Percentiles rank a stretch among this genome's conserved stretches.
Conservation (phyloP, 2,329 filamentous ascomycete genomes). For the Pseudogymnoascus pannorum region DNA sequence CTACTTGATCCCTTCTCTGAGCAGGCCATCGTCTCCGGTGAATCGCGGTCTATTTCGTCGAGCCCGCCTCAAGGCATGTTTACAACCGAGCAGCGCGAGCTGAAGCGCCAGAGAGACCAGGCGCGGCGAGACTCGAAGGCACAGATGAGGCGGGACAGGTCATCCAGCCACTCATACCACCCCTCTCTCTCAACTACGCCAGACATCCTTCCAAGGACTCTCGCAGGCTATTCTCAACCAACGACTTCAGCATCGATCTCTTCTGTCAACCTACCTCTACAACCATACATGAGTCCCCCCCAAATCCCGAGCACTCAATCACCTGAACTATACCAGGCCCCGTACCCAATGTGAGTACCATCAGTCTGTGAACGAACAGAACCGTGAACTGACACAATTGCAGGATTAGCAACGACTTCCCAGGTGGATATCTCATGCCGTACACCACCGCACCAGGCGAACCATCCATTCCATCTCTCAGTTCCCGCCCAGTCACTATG, state of each 20-base stretch:
- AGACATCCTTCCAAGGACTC: slow-evolving; percentile 26
- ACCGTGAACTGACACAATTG: neutral
- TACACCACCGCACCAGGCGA: slow-evolving; percentile 8
- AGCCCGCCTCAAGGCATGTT: slow-evolving; percentile 50
- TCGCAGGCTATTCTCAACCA: slow-evolving; percentile 24
- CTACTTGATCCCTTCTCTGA: slow-evolving; percentile 3
- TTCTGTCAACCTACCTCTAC: slow-evolving; percentile 14
- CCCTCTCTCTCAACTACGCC: slow-evolving; percentile 26
- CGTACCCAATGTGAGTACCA: neutral
- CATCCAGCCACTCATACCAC: slow-evolving; percentile 26
- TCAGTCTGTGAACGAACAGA: neutral
- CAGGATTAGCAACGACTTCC: neutral
- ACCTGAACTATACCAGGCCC: neutral
- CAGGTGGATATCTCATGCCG: neutral
- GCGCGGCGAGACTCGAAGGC: slow-evolving; percentile 52
- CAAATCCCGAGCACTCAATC: slow-evolving; percentile 5
- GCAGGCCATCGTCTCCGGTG: neutral
- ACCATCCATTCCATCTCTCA: neutral
- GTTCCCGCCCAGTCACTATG: neutral
- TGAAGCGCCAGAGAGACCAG: slow-evolving; percentile 54
- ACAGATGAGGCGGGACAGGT: slow-evolving; percentile 41
- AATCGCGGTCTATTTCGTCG: slow-evolving; percentile 35
- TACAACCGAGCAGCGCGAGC: slow-evolving; percentile 53
- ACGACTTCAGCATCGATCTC: slow-evolving; percentile 20
- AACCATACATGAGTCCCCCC: slow-evolving; percentile 1